Evolutionary conservation across 305 asterid genomes (phyloP), one percentile per base, ranked within the genome.

Genomic region (Lippia alba): DNA sequence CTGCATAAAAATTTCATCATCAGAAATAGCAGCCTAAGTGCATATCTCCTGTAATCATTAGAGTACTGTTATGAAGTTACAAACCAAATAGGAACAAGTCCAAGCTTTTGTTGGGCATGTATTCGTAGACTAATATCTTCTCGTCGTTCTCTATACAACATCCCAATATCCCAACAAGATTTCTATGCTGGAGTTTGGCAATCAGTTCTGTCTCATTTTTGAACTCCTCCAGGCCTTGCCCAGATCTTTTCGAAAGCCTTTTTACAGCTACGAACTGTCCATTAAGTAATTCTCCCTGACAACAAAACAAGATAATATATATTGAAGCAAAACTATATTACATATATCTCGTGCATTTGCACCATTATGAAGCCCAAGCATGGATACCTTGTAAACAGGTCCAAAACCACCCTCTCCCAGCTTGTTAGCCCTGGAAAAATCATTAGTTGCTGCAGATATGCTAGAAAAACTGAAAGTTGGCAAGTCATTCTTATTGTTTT

Each of bases 371-470:
- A 24, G 30, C 3, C 3, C 30, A 24, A 24, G 30, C 30, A 24
- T 4, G n/a, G 10, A 18, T 54, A 54, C 36, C 59, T 18, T 54
- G 14, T 54, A 54, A 19, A 54, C 59, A 18, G 59, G 58, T 8
- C 36, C 59, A 54, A 54, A 54, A 9, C 36, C 59, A 20, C 59
- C 59, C 34, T 54, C 59, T 18, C 59, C 59, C 3, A 76, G 64
- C 67, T 71, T 76, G 17, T 57, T 76, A 33, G 16, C 55, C 12
- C 12, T 39, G 56, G 73, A 76, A 61, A 76, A 76, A 53, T 76
- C 49, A 51, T 44, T 58, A 12, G 76, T 70, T 44, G 67, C 72
- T 17, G 51, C 30, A 8, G 34, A 33, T 45, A 69, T 51, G 54
- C 67, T 69, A 39, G 74, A 49, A 41, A 57, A 57, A 46, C 74